A percentile compares a stretch with the other conserved stretches of the same genome.
These are phyloP conservation scores for Solanum chiquidenum DNA, from an alignment of 257 asterid species.

Conservation along the genomic window DNA sequence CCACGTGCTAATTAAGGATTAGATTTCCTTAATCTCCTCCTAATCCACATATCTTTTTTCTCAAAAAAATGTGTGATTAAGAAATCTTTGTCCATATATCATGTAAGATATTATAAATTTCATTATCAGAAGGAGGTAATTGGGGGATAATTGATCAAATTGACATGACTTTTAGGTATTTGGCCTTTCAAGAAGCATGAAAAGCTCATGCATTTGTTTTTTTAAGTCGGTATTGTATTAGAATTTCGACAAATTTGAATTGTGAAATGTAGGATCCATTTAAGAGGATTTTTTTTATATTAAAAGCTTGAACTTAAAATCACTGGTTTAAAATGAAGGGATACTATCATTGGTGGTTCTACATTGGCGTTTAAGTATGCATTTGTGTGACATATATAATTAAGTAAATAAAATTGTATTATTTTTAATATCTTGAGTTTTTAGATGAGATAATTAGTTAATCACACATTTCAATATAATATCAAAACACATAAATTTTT, in stretches of 20 bases:
- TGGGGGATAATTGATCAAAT: background rate
- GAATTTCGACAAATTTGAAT: background rate
- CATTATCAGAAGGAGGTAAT: background rate
- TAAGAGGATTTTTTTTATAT: background rate
- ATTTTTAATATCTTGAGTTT: background rate
- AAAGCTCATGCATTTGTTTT: background rate
- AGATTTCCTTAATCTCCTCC: background rate
- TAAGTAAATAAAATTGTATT: too few relatives aligned
- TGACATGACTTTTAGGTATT: background rate
- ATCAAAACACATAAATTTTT: background rate
- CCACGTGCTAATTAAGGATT: background rate
- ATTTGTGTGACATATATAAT: background rate
- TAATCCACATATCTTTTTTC: background rate
- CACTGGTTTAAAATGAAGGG: background rate
- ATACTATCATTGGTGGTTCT: background rate
- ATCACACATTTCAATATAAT: background rate
- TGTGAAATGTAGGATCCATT: background rate
- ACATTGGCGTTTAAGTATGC: background rate
- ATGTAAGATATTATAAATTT: background rate
- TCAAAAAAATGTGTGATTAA: background rate
- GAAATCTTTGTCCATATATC: background rate
- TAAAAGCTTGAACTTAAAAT: rapidly evolving
- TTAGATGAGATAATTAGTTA: background rate
- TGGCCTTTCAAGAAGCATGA: background rate
- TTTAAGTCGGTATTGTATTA: background rate